A percentile compares a stretch with the other conserved stretches of the same genome.
These are phyloP conservation scores for Saturnispora besseyi DNA, from an alignment of 805 yeast genomes.

Conservation along the genomic window DNA sequence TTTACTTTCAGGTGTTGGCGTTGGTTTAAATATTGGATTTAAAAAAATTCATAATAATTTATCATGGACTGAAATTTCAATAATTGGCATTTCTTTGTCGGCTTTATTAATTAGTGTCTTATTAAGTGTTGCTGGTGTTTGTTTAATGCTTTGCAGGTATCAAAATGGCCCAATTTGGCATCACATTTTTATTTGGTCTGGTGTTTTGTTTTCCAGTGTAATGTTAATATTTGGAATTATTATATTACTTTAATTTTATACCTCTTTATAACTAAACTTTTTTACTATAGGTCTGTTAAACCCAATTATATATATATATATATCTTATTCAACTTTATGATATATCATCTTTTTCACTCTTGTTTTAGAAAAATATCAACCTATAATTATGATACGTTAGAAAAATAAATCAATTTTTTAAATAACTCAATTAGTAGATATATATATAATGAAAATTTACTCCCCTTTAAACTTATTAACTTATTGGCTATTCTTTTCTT, in stretches of 20 bases:
- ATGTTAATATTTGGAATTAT: conserved; percentile 3
- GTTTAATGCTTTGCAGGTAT: conserved; percentile 36
- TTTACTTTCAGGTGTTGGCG: conserved; percentile 34
- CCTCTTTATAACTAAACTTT: neutral
- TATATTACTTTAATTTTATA: neutral
- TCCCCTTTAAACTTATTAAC: too few species aligned
- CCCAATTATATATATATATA: too few species aligned
- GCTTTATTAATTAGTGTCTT: conserved; percentile 29
- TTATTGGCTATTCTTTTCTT: neutral
- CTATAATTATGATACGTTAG: too few species aligned
- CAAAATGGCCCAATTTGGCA: conserved; percentile 33
- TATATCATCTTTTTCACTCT: too few species aligned
- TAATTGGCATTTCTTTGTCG: conserved; percentile 33
- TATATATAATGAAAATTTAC: too few species aligned
- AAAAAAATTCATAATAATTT: conserved; percentile 12
- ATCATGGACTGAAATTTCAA: conserved; percentile 18
- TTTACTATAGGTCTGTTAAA: neutral
- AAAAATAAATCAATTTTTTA: too few species aligned
- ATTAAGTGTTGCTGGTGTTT: conserved; percentile 35
- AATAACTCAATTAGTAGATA: too few species aligned
- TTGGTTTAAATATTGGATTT: conserved; percentile 30
- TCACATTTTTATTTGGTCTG: conserved; percentile 34
- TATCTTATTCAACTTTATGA: too few species aligned
- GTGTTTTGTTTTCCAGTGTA: conserved; percentile 24
- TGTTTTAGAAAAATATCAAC: too few species aligned